Percentiles rank a stretch among this genome's conserved stretches.
Conservation (phyloP, 1,284 basidiomycete genomes). For the Acaromyces ingoldii region DNA sequence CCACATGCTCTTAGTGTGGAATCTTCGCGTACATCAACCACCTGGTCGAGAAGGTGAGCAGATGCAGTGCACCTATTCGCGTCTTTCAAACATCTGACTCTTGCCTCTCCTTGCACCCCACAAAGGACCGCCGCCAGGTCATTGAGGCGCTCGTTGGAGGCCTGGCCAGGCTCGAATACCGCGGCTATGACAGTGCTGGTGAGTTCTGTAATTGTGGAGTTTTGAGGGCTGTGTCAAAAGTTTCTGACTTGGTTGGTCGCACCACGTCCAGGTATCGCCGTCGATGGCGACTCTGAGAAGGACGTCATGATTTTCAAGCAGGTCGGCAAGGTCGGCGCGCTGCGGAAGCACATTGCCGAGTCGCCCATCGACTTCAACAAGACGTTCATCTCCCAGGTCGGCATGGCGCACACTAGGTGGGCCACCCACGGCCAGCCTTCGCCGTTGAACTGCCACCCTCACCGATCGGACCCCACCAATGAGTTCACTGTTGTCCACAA, state of each 20-base stretch:
- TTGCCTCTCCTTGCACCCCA: not conserved
- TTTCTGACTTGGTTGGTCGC: not conserved
- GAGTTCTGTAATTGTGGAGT: too few relatives aligned
- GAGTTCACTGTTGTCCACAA: slow-evolving; percentile 98
- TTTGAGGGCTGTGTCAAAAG: too few relatives aligned
- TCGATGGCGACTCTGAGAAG: slow-evolving; percentile 84
- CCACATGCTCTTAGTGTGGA: slow-evolving; percentile 34
- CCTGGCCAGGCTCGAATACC: slow-evolving; percentile 91
- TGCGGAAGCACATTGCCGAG: slow-evolving; percentile 83
- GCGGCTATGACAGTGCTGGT: slow-evolving; percentile 92
- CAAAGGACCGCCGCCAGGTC: slow-evolving; percentile 80
- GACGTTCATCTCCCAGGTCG: slow-evolving; percentile 79
- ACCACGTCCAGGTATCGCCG: slow-evolving; percentile 65
- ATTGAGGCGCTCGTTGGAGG: slow-evolving; percentile 88
- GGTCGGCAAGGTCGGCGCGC: slow-evolving; percentile 92
- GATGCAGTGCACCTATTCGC: not conserved
- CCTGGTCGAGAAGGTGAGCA: slow-evolving; percentile 47
- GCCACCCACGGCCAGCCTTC: slow-evolving; percentile 90
- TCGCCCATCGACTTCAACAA: slow-evolving; percentile 74
- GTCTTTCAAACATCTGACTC: not conserved
- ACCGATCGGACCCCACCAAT: slow-evolving; percentile 71
- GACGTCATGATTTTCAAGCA: slow-evolving; percentile 86
- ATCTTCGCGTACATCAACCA: slow-evolving; percentile 52
- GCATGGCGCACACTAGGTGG: slow-evolving; percentile 99
- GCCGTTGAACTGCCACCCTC: slow-evolving; percentile 88